These are phyloP conservation scores for Rhazya stricta DNA, from an alignment of 257 asterid genomes.

Conservation along the genomic window DNA sequence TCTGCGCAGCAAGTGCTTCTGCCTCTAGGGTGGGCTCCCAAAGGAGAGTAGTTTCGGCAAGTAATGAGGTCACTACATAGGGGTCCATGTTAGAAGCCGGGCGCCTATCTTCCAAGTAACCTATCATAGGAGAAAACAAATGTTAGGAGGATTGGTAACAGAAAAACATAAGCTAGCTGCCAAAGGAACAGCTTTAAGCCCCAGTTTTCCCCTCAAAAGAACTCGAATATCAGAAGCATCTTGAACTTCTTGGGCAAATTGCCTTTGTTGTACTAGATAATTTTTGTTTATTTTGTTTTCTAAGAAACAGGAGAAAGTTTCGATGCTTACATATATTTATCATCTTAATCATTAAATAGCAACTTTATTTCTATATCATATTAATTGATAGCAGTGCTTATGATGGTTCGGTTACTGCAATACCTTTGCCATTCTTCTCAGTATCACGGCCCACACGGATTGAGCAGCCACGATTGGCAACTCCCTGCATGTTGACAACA, in stretches of 20 bases:
- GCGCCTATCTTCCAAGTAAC: slow-evolving; percentile 96
- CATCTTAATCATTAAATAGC: not conserved
- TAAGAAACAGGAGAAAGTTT: not conserved
- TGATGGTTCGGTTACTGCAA: not conserved
- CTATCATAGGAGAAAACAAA: slow-evolving; percentile 25
- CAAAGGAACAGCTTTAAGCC: not conserved
- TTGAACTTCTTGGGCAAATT: not conserved
- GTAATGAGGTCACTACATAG: slow-evolving; percentile 73
- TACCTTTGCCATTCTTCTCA: slow-evolving; percentile 89
- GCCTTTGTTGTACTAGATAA: not conserved
- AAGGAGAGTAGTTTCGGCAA: slow-evolving; percentile 80
- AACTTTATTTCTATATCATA: not conserved
- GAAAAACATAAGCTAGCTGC: not conserved
- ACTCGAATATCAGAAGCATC: not conserved
- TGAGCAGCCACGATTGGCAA: slow-evolving; percentile 97
- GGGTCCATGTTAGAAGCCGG: slow-evolving; percentile 99
- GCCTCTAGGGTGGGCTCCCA: slow-evolving; percentile 96
- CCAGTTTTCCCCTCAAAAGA: not conserved
- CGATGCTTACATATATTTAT: not conserved
- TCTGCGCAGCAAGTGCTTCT: slow-evolving; percentile 88
- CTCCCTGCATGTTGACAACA: slow-evolving; percentile 59
- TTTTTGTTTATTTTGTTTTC: not conserved
- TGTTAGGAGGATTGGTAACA: not conserved
- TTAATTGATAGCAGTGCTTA: not conserved
- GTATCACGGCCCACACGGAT: slow-evolving; percentile 99